Evolutionary conservation across 192 early-diverging fungal species (phyloP), one percentile per base, ranked within the genome.

Genomic region (Coemansia sp.): DNA sequence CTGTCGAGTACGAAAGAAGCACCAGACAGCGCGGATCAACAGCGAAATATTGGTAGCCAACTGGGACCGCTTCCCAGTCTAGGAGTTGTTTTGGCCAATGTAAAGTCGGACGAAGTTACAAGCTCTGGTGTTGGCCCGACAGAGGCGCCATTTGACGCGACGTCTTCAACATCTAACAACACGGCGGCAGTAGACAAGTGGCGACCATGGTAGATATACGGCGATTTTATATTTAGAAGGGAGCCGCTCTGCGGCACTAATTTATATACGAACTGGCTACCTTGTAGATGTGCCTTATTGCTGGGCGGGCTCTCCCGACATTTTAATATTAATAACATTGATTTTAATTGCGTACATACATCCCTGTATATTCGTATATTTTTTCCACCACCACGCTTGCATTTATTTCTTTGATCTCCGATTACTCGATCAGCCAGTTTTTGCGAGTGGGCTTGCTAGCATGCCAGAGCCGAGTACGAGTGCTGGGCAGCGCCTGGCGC

Each of bases 11-110:
- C 29, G 27, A 50, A 54, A 27, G 27, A 35, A 51, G 7, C 56
- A 19, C 24, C 37, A 36, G 39, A 31, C 16, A 29, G 19, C 35
- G 36, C n/a, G 19, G 27, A 51, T 53, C n/a, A 45, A n/a, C 36
- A 73, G 36, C 21, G n/a, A 39, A 24, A 31, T 51, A 24, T 19
- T 31, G 27, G 44, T 29, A 54, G 63, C 46, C 73, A 80, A 35
- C n/a, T 62, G 9, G 79, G 70, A 3, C 79, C 73, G 39, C 64
- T 81, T 36, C 79, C 79, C 2, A 81, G 79, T 42, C 67, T 81
- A 29, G 79, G 73, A 2, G 59, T 66, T 2, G 70, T 81, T 13
- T 67, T 81, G 17, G 79, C 73, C 36, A 63, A 50, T 65, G 79
- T 73, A 31, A 67, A 69, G 59, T 57, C 68, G 1, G 66, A 44